Evolutionary conservation across 2,329 filamentous ascomycete genomes (phyloP).

Genomic region (Epichloe hybrida): DNA sequence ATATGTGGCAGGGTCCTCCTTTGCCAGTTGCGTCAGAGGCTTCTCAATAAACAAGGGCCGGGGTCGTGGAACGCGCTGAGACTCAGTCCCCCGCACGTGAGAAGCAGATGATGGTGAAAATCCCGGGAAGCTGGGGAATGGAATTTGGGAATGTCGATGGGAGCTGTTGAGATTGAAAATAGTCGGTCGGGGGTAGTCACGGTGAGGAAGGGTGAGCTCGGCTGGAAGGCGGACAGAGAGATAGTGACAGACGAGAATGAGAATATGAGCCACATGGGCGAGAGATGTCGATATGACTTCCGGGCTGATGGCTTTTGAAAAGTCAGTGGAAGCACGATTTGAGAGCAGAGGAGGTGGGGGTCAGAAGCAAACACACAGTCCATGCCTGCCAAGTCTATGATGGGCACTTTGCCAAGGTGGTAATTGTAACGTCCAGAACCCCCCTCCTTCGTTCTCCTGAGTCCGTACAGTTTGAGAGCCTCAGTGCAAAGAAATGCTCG

Average conservation of each 20-base stretch:
- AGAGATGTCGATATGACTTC: slow-evolving; percentile 70
- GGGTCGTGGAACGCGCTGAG: slow-evolving; percentile 48
- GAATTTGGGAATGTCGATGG: slow-evolving; percentile 51
- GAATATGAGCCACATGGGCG: slow-evolving; percentile 66
- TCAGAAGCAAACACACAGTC: slow-evolving; percentile 45
- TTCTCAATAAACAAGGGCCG: slow-evolving; percentile 71
- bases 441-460: slow-evolving; percentile 51
- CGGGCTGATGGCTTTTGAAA: slow-evolving; percentile 45
- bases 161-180: slow-evolving; percentile 67
- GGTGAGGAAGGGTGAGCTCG: slow-evolving; percentile 76
- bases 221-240: slow-evolving; percentile 77
- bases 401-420: slow-evolving; percentile 60
- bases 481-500: slow-evolving; percentile 72
- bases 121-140: slow-evolving; percentile 43
- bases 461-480: slow-evolving; percentile 66
- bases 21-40: slow-evolving; percentile 56
- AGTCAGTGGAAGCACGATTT: slow-evolving; percentile 13
- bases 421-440: slow-evolving; percentile 55
- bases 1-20: slow-evolving; percentile 67
- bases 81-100: slow-evolving; percentile 40
- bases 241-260: slow-evolving; percentile 78
- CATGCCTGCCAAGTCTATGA: slow-evolving; percentile 68
- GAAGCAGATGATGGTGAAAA: slow-evolving; percentile 18
- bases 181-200: slow-evolving; percentile 72
- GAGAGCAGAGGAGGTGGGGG: background rate